These are phyloP conservation scores for Turnera subulata DNA, from an alignment of 345 rosid genomes.

Conservation along the genomic window DNA sequence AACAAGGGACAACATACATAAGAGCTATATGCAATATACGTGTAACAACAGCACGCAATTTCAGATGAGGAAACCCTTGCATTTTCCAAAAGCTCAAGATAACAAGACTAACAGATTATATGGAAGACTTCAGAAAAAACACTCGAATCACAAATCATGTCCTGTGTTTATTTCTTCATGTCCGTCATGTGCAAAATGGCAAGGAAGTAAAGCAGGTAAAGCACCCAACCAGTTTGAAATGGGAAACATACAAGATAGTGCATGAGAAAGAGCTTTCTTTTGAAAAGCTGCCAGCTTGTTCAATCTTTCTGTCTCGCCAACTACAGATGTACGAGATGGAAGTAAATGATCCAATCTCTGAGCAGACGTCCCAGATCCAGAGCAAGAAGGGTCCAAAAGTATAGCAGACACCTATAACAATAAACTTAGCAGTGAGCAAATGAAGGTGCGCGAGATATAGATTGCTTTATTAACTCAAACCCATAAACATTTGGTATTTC, in stretches of 20 bases:
- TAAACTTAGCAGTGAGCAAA: slow-evolving; percentile 3
- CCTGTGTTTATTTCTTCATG: neutral
- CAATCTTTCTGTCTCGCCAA: slow-evolving; percentile 43
- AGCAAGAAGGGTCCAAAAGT: slow-evolving; percentile 94
- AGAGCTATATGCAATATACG: no score
- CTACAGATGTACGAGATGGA: slow-evolving; percentile 51
- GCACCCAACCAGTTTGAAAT: neutral
- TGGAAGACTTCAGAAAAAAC: neutral
- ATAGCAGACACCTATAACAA: slow-evolving; percentile 61
- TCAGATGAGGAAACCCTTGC: no score
- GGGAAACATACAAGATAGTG: slow-evolving; percentile 60
- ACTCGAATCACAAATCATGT: neutral
- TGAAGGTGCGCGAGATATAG: neutral
- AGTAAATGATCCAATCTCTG: slow-evolving; percentile 89
- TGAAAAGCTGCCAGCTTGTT: slow-evolving; percentile 80
- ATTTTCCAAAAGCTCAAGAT: no score
- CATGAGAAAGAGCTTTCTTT: slow-evolving; percentile 79
- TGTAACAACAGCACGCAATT: no score
- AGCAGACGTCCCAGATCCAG: slow-evolving; percentile 83
- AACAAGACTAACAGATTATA: no score
- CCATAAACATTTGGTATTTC: no score
- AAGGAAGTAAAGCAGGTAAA: neutral
- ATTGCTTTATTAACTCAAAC: no score
- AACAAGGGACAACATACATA: no score
- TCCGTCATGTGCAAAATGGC: no score